phyloP scores from a whole-genome alignment of 1,284 basidiomycete species.

The Sporisorium exsertum region DNA sequence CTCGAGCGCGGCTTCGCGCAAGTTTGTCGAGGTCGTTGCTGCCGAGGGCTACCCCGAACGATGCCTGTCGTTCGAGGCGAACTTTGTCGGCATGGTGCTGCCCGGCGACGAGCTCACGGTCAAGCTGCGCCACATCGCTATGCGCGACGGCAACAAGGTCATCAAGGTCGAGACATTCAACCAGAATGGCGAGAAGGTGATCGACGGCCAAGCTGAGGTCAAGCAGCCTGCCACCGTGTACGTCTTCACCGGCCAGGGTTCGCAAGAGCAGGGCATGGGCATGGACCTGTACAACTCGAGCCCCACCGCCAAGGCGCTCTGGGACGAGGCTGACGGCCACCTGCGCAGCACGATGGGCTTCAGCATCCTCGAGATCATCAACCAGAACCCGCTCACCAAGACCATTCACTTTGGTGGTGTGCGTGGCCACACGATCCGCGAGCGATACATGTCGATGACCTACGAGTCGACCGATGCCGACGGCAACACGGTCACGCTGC shows the following conservation, averaged over 20 bases:
- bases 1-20: conserved; percentile 92
- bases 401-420: conserved; percentile 99
- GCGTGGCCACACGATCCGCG: conserved; percentile 95
- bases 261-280: conserved; percentile 98
- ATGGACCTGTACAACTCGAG: conserved; percentile 97
- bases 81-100: conserved; percentile 96
- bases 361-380: conserved; percentile 90
- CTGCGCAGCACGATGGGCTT: conserved; percentile 92
- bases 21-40: conserved; percentile 91
- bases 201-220: conserved; percentile 92
- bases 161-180: conserved; percentile 91
- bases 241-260: conserved; percentile 98
- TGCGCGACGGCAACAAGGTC: conserved; percentile 74
- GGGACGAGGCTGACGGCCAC: conserved; percentile 95
- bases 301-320: conserved; percentile 91
- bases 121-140: conserved; percentile 74
- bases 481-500: conserved; percentile 75
- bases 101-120: conserved; percentile 89
- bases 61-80: conserved; percentile 62
- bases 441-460: conserved; percentile 98
- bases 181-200: conserved; percentile 85
- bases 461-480: conserved; percentile 91
- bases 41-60: conserved; percentile 92
- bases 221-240: conserved; percentile 85
- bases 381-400: conserved; percentile 71